A percentile compares a stretch with the other conserved stretches of the same genome.
Evolutionary conservation across 2,329 filamentous ascomycete genomes (phyloP).

Genomic region (Nemania sp.): DNA sequence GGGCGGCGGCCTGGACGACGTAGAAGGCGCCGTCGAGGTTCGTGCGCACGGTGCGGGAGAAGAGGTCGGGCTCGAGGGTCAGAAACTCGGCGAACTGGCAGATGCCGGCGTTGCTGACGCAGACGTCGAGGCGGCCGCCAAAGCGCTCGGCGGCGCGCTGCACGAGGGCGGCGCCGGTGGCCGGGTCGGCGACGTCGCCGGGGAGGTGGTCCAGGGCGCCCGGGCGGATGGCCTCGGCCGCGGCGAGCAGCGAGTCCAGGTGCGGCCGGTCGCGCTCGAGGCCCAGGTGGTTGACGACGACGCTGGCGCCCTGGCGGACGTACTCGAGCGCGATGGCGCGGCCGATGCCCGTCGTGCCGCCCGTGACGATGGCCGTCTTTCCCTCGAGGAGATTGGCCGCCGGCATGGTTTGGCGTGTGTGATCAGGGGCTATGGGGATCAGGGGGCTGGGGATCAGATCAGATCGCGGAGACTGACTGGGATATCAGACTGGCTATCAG

Average conservation of each 20-base stretch:
- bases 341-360: constrained; percentile 84
- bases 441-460: too few relatives aligned
- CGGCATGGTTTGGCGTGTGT: constrained; percentile 44
- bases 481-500: too few relatives aligned
- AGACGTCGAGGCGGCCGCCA: constrained; percentile 67
- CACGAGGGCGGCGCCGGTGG: constrained; percentile 72
- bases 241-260: constrained; percentile 57
- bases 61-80: constrained; percentile 71
- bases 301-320: constrained; percentile 74
- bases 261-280: constrained; percentile 56
- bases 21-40: constrained; percentile 92
- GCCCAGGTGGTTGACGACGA: constrained; percentile 80
- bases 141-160: constrained; percentile 65
- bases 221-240: constrained; percentile 52
- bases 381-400: constrained; percentile 62
- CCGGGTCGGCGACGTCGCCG: constrained; percentile 77
- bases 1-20: constrained; percentile 80
- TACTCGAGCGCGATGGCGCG: constrained; percentile 83
- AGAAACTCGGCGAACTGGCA: constrained; percentile 89
- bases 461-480: too few relatives aligned
- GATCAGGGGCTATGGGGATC: not conserved
- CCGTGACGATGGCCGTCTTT: constrained; percentile 86
- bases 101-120: constrained; percentile 86
- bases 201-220: constrained; percentile 68
- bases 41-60: constrained; percentile 72